Conservation (phyloP, 1,284 basidiomycete genomes). For the Apiotrichum gracile region DNA sequence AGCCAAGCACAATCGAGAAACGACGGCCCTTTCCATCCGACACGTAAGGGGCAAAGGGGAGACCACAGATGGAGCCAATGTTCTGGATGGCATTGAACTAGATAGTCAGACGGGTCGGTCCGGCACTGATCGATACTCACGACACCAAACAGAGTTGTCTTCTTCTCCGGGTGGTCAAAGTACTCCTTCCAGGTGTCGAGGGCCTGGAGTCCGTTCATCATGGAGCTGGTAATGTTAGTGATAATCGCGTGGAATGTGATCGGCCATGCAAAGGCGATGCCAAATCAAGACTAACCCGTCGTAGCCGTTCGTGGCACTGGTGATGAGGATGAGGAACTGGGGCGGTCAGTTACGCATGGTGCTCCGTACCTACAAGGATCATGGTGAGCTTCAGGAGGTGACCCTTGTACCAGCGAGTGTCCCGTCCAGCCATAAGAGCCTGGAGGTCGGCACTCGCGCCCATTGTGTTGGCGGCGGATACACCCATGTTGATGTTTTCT, state of each 20-base stretch:
- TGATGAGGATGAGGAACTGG: conserved; percentile 29
- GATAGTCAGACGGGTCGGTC: too few relatives aligned
- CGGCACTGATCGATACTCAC: too few relatives aligned
- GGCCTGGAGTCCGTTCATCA: conserved; percentile 24
- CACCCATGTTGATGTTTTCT: too few relatives aligned
- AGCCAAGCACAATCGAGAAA: conserved; percentile 32
- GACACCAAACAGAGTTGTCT: conserved; percentile 12
- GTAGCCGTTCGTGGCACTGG: conserved; percentile 25
- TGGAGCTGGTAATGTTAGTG: conserved; percentile 1
- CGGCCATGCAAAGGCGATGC: too few relatives aligned
- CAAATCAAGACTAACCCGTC: conserved; percentile 5
- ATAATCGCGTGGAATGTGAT: too few relatives aligned
- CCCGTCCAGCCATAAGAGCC: conserved; percentile 16
- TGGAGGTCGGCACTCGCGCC: too few relatives aligned
- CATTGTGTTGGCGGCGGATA: too few relatives aligned
- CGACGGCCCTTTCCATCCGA: conserved; percentile 32
- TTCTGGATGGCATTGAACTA: conserved; percentile 27
- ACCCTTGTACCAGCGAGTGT: conserved; percentile 31
- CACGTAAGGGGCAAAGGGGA: conserved; percentile 31
- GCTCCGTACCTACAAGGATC: conserved; percentile 17
- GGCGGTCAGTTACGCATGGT: not conserved
- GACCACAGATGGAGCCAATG: conserved; percentile 23
- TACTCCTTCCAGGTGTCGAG: not conserved
- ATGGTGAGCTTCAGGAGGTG: conserved; percentile 24
- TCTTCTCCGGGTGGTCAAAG: not conserved